Conservation (phyloP, 306 rosid species). For the Citrullus amarus region DNA sequence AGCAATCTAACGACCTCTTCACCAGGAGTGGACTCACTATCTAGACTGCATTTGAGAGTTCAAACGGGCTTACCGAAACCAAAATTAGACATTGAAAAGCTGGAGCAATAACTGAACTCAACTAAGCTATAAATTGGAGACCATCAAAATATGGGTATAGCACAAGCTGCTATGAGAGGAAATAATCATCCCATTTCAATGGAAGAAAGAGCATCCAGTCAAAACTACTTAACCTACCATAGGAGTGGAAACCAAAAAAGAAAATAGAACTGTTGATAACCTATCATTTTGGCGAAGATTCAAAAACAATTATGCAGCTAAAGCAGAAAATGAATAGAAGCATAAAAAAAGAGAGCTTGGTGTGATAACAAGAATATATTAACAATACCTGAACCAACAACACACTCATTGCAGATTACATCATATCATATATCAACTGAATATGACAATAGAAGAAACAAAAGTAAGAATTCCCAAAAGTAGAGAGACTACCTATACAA, state of each 20-base stretch:
- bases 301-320: neutral
- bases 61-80: too few species aligned
- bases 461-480: slow-evolving; percentile 27
- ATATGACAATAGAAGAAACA: slow-evolving; percentile 7
- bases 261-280: neutral
- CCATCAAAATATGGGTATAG: neutral
- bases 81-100: too few species aligned
- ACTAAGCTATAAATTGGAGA: neutral
- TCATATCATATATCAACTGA: slow-evolving; percentile 70
- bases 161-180: neutral
- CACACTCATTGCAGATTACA: slow-evolving; percentile 79
- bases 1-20: neutral
- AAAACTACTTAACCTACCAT: neutral
- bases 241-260: neutral
- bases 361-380: slow-evolving; percentile 72
- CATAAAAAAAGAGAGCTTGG: slow-evolving; percentile 44
- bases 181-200: neutral
- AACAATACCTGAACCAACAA: slow-evolving; percentile 67
- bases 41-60: neutral
- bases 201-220: neutral
- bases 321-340: slow-evolving; percentile 31
- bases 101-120: neutral
- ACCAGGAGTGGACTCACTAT: neutral
- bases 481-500: slow-evolving; percentile 61
- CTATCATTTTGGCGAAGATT: neutral